These are phyloP conservation scores for Pichia californica DNA, from an alignment of 805 yeast genomes.

Conservation along the genomic window DNA sequence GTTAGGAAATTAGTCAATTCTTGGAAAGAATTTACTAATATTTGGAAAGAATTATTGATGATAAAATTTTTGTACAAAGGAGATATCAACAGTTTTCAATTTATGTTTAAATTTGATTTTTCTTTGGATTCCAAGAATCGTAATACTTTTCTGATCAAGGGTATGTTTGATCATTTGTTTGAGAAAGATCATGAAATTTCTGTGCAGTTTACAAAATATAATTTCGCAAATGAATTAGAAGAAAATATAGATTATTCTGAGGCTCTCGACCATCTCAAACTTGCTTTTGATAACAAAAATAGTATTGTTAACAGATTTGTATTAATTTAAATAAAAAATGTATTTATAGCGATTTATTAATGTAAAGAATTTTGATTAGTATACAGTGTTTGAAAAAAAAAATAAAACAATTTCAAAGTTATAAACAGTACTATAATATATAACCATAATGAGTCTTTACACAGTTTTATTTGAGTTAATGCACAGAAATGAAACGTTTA, in stretches of 20 bases:
- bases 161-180: slow-evolving; percentile 4
- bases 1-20: background rate
- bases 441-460: too few species aligned
- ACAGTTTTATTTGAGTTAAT: too few species aligned
- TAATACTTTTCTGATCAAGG: background rate
- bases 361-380: too few species aligned
- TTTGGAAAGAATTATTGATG: slow-evolving; percentile 11
- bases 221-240: background rate
- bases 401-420: too few species aligned
- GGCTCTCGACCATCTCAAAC: background rate
- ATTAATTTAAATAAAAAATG: background rate
- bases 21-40: slow-evolving; percentile 5
- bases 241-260: background rate
- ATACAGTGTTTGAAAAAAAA: too few species aligned
- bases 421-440: too few species aligned
- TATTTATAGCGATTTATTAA: too few species aligned
- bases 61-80: slow-evolving; percentile 7
- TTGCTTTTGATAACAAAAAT: background rate
- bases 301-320: slow-evolving; percentile 5
- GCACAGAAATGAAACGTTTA: background rate
- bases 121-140: background rate
- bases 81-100: background rate
- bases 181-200: background rate
- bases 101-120: slow-evolving; percentile 4
- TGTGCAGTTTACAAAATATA: background rate